A percentile compares a stretch with the other conserved stretches of the same genome.
phyloP scores from a whole-genome alignment of 768 basidiomycete species.

The Tulasnella sp. region DNA sequence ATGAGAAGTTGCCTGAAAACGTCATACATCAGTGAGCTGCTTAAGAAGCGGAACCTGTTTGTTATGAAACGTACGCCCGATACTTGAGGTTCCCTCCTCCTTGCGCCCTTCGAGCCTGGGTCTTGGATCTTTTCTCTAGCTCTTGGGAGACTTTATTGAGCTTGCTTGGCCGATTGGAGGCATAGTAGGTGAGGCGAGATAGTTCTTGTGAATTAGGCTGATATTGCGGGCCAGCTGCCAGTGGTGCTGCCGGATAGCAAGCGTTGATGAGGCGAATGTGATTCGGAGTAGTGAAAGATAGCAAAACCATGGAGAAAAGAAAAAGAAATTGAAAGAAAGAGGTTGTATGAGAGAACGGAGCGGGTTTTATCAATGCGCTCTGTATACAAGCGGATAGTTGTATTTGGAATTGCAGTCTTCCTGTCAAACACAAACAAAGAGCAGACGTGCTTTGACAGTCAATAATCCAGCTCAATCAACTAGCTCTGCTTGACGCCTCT shows the following conservation, averaged over 20 bases:
- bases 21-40: neutral
- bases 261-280: conserved; percentile 74
- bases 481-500: neutral
- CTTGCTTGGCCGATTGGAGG: conserved; percentile 73
- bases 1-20: conserved; percentile 58
- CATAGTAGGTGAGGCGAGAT: conserved; percentile 55
- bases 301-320: conserved; percentile 4
- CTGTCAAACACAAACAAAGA: too few relatives aligned
- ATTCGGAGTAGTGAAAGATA: conserved; percentile 47
- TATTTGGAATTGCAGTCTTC: neutral
- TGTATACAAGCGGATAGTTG: neutral
- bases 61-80: conserved; percentile 51
- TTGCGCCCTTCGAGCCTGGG: conserved; percentile 56
- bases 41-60: neutral
- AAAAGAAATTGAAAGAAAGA: neutral
- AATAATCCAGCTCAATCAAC: neutral
- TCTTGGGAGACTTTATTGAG: conserved; percentile 62
- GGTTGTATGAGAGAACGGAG: neutral
- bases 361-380: neutral
- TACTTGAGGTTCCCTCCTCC: conserved; percentile 58
- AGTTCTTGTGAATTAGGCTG: conserved; percentile 76
- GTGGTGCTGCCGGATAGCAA: conserved; percentile 74
- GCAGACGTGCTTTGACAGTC: neutral
- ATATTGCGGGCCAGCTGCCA: conserved; percentile 65
- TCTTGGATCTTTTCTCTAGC: conserved; percentile 58